Conservation (phyloP, 768 basidiomycete species). For the Favolaschia claudopus region DNA sequence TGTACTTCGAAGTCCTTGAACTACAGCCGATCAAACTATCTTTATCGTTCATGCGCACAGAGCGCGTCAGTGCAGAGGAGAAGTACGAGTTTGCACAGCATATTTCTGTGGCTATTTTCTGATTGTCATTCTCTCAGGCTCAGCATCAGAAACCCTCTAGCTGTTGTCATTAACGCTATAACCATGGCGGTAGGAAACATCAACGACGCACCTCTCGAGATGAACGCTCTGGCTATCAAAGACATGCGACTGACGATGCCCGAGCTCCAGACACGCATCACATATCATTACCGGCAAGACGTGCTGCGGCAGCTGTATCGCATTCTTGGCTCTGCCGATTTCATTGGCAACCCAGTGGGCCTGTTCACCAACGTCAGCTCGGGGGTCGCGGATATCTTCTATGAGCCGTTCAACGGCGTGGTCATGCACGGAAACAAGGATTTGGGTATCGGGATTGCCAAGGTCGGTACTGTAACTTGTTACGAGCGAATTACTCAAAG, state of each 20-base stretch:
- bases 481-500: not conserved
- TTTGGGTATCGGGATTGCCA: constrained; percentile 92
- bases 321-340: constrained; percentile 97
- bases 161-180: constrained; percentile 91
- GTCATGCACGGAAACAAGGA: constrained; percentile 97
- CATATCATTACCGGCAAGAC: constrained; percentile 94
- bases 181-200: constrained; percentile 98
- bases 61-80: constrained; percentile 90
- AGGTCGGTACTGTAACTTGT: constrained; percentile 53
- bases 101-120: not conserved
- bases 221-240: constrained; percentile 94
- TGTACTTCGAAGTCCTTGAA: constrained; percentile 96
- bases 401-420: constrained; percentile 96
- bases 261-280: constrained; percentile 83
- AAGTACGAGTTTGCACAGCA: constrained; percentile 62
- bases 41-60: constrained; percentile 97
- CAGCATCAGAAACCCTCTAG: constrained; percentile 87
- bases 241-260: constrained; percentile 90
- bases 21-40: constrained; percentile 93
- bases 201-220: constrained; percentile 92
- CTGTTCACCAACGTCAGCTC: constrained; percentile 98
- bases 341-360: constrained; percentile 95
- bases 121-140: constrained; percentile 49
- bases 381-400: constrained; percentile 97
- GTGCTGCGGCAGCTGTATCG: constrained; percentile 94